A percentile compares a stretch with the other conserved stretches of the same genome.
These are phyloP conservation scores for Isatis lusitanica DNA, from an alignment of 441 rosid genomes.

Conservation along the genomic window DNA sequence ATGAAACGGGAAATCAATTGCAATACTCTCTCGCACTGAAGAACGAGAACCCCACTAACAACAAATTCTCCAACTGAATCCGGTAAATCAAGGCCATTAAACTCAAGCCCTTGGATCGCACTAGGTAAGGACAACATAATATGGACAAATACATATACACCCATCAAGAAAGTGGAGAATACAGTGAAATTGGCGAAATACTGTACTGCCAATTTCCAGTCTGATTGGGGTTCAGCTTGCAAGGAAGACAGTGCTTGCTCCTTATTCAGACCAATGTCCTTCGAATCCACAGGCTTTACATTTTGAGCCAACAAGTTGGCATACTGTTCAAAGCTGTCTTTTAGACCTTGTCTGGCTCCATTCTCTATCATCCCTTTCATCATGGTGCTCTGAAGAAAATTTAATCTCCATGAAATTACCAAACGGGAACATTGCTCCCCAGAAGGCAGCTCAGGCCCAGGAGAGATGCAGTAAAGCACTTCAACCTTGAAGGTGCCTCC, in stretches of 20 bases:
- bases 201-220: slow-evolving; percentile 78
- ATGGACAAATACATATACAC: slow-evolving; percentile 70
- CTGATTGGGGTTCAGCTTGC: slow-evolving; percentile 80
- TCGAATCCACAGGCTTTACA: slow-evolving; percentile 73
- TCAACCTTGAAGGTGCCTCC: slow-evolving; percentile 81
- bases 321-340: slow-evolving; percentile 76
- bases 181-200: slow-evolving; percentile 87
- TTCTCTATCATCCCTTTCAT: slow-evolving; percentile 94
- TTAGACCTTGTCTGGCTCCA: slow-evolving; percentile 83
- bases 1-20: slow-evolving; percentile 71
- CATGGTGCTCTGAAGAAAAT: slow-evolving; percentile 88
- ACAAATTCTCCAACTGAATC: slow-evolving; percentile 91
- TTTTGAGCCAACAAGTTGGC: slow-evolving; percentile 59
- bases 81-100: slow-evolving; percentile 93
- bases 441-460: slow-evolving; percentile 86
- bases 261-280: slow-evolving; percentile 77
- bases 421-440: slow-evolving; percentile 73
- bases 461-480: slow-evolving; percentile 70
- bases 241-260: slow-evolving; percentile 82
- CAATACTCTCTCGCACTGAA: slow-evolving; percentile 74
- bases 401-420: slow-evolving; percentile 83
- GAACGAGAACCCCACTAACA: slow-evolving; percentile 78
- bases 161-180: slow-evolving; percentile 64
- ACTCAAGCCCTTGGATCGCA: slow-evolving; percentile 84
- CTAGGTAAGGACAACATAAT: slow-evolving; percentile 64